Percentiles rank a stretch among this genome's conserved stretches.
phyloP scores from a whole-genome alignment of 2,329 filamentous ascomycete species.

The Penicillium sp. region DNA sequence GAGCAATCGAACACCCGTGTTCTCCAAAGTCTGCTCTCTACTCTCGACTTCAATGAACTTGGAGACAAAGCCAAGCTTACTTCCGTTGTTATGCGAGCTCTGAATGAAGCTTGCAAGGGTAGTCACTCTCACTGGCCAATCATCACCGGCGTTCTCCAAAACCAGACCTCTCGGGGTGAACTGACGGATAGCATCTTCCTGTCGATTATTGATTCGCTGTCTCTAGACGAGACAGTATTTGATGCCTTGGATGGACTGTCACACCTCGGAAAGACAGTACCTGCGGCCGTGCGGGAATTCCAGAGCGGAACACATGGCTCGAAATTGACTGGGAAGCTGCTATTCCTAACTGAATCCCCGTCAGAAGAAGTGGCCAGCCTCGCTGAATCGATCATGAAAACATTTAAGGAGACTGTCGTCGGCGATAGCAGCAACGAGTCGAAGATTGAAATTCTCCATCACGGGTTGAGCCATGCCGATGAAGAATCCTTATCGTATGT shows the following conservation, averaged over 20 bases:
- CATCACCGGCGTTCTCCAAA: constrained; percentile 36
- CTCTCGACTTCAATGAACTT: constrained; percentile 35
- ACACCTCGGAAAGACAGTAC: constrained; percentile 39
- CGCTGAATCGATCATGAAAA: constrained; percentile 32
- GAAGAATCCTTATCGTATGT: constrained; percentile 45
- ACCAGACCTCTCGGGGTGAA: constrained; percentile 31
- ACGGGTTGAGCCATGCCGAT: constrained; percentile 46
- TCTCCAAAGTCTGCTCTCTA: constrained; percentile 38
- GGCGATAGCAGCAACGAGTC: constrained; percentile 42
- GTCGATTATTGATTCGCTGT: constrained; percentile 40
- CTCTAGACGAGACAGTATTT: constrained; percentile 33
- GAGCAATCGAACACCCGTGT: constrained; percentile 31
- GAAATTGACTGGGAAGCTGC: constrained; percentile 48
- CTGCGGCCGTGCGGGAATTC: constrained; percentile 42
- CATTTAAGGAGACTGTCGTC: constrained; percentile 34
- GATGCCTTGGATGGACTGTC: constrained; percentile 44
- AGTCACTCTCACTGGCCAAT: constrained; percentile 37
- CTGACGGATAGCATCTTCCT: constrained; percentile 36
- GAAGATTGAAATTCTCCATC: constrained; percentile 50
- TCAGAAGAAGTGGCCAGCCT: constrained; percentile 48
- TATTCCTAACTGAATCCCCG: constrained; percentile 51
- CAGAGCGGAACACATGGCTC: constrained; percentile 44
- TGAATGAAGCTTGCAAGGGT: constrained; percentile 35
- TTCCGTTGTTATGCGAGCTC: constrained; percentile 32
- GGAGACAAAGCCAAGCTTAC: constrained; percentile 32